These are phyloP conservation scores for Mycena capillaripes DNA, from an alignment of 768 basidiomycete species.

Conservation along the genomic window DNA sequence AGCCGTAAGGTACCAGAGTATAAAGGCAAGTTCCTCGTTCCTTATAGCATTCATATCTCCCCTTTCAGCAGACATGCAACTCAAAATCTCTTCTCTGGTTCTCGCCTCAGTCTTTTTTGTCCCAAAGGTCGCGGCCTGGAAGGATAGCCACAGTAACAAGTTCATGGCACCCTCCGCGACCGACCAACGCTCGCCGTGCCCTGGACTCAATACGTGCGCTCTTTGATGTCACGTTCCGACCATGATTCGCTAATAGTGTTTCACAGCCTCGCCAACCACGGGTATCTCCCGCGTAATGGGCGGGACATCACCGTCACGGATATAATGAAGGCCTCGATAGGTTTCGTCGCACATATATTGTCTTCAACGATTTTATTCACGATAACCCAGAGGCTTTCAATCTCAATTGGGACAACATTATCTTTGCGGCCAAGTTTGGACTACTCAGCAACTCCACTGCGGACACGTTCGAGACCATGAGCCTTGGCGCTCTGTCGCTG, in stretches of 20 bases:
- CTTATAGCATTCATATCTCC: background rate
- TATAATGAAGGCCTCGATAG: background rate
- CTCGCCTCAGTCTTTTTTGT: background rate
- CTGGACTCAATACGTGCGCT: slow-evolving; percentile 34
- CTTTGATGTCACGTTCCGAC: background rate
- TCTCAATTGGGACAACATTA: background rate
- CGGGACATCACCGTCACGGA: background rate
- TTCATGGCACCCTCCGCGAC: background rate
- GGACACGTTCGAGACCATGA: background rate
- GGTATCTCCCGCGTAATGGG: background rate
- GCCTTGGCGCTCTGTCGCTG: slow-evolving; percentile 27
- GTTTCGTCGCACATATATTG: too few relatives aligned
- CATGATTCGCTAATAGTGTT: background rate
- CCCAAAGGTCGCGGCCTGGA: background rate
- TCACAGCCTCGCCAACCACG: background rate
- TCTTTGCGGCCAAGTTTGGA: slow-evolving; percentile 8
- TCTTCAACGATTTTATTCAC: background rate
- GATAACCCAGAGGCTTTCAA: background rate
- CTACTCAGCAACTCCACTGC: background rate
- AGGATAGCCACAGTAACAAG: background rate
- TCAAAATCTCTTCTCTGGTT: background rate
- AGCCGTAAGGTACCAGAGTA: background rate
- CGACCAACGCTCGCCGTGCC: slow-evolving; percentile 23
- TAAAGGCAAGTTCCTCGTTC: background rate
- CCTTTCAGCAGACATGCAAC: background rate